Evolutionary conservation across 495 filamentous ascomycete species (phyloP).

Genomic region (Podospora pseudoanserina): DNA sequence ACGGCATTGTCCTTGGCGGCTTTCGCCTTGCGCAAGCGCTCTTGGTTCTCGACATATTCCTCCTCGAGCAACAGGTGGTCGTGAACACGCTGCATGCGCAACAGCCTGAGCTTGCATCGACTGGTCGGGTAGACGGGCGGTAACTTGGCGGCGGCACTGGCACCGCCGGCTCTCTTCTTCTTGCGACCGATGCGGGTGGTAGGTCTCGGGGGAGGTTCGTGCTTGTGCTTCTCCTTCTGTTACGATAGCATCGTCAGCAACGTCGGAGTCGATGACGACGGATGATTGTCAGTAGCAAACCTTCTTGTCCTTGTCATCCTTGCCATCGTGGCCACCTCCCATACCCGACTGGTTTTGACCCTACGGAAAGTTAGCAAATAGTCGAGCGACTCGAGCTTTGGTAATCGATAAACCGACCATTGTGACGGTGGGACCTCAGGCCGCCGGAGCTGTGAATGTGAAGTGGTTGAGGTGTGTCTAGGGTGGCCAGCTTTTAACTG

Average conservation of each 20-base stretch:
- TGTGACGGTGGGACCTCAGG: conserved; percentile 10
- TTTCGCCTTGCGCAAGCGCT: conserved; percentile 88
- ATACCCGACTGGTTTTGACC: conserved; percentile 88
- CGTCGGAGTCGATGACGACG: not conserved
- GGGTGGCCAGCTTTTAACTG: not conserved
- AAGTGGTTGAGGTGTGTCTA: not conserved
- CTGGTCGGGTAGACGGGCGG: conserved; percentile 91
- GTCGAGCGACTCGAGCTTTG: not conserved
- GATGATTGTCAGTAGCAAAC: conserved; percentile 45
- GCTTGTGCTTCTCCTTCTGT: conserved; percentile 99
- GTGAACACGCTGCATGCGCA: conserved; percentile 97
- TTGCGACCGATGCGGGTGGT: conserved; percentile 97
- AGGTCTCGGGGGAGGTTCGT: conserved; percentile 94
- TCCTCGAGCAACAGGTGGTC: conserved; percentile 96
- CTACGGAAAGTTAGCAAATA: conserved; percentile 43
- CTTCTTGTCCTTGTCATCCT: conserved; percentile 83
- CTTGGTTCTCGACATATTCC: conserved; percentile 98
- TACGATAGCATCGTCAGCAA: conserved; percentile 24
- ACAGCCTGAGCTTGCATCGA: conserved; percentile 91
- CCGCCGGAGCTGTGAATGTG: not conserved
- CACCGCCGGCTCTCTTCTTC: conserved; percentile 91
- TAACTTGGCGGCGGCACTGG: conserved; percentile 90
- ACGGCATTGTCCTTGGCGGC: conserved; percentile 64
- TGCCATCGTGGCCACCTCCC: conserved; percentile 60
- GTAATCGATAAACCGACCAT: conserved; percentile 25